Base-by-base conservation (phyloP, 2,329 filamentous ascomycete genomes). In the Aspergillus novofumigatus region DNA sequence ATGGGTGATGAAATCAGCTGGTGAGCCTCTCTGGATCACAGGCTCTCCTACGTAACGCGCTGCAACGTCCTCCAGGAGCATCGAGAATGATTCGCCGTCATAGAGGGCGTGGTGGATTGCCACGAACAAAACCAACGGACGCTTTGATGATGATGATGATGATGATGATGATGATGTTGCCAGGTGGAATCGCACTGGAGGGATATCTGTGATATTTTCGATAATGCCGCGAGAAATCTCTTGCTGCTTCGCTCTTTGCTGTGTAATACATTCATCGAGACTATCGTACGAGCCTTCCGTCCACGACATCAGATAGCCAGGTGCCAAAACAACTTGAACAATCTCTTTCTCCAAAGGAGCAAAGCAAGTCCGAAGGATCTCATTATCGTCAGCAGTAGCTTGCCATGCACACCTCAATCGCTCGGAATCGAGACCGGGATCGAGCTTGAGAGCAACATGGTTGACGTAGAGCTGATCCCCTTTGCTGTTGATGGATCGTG, bases 361-460 rank as follows among this genome's bases (percentile, higher is more conserved):
- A 29, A 78, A 77, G 0, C 70, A 65, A 3, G 73, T 76, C 35
- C 75, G 69, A 32, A 77, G 58, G 25, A 77, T 76, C 14, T 75
- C 71, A 53, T 73, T 69, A 2, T 67, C 59, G n/a, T 60, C 57
- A n/a, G 67, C 63, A 2, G 72, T 64, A 4, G 56, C 50, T 26
- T 62, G 61, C 65, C 73, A 77, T 4, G 68, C 66, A 0, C 54
- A 42, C 29, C 65, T 62, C 0, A 77, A 53, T 23, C 56, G 61
- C 5, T 61, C 45, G 10, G 49, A 32, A 53, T 76, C 68, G 5
- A 76, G 57, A 20, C 49, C 45, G 3, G 62, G 48, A 17, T 67
- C 65, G 11, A 78, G 65, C 54, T 72, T 65, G 28, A 77, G 59
- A 48, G 69, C 64, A 17, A 72, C 65, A 51, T 77, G 75, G 54